Base-by-base conservation (phyloP, 352 stramenopile genomes). In the Pythium plurisporium region DNA sequence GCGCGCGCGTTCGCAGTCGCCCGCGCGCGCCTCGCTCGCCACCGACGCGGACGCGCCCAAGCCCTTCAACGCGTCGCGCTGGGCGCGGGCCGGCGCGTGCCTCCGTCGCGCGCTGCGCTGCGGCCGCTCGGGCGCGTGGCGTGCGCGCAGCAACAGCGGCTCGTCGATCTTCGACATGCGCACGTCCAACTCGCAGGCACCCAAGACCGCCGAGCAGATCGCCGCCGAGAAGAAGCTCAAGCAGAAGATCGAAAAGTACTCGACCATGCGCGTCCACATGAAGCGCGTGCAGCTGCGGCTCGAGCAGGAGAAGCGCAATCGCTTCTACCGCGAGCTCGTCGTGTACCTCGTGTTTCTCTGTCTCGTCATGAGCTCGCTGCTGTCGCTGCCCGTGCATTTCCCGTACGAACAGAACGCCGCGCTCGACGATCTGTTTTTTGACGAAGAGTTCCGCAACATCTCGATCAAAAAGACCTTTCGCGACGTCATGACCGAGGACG, bases 231-330 rank as follows among this genome's bases (percentile, higher is more conserved):
- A 62, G 26, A 48, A 62, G 19, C 45, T 62, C 44, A 62, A 62
- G 55, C 36, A 54, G 37, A 48, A 55, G 36, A 58, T 65, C 49
- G 58, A 54, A 34, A 55, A 50, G 55, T 90, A 87, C 67, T 89
- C 79, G 48, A 90, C 64, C n/a, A 89, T 89, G 79, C 75, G 82
- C 31, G 77, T 92, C 46, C 76, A 92, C 69, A 90, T 92, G 79
- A 92, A 89, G 60, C 77, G 80, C 55, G 82, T 90, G 67, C 82
- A 90, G 58, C 62, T 89, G 33, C 86, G 76, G 51, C 68, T 90
- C 23, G 79, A 91, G 60, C 79, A 90, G 51, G 82, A 89, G 62
- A 90, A 90, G 53, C 77, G 80, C 67, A 90, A 88, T 66, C 86
- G 85, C 48, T 90, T 90, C 40, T 91, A 91, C 74, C 76, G 79